Conservation (phyloP, 805 yeast genomes). For the Saccharomycopsis malanga region DNA sequence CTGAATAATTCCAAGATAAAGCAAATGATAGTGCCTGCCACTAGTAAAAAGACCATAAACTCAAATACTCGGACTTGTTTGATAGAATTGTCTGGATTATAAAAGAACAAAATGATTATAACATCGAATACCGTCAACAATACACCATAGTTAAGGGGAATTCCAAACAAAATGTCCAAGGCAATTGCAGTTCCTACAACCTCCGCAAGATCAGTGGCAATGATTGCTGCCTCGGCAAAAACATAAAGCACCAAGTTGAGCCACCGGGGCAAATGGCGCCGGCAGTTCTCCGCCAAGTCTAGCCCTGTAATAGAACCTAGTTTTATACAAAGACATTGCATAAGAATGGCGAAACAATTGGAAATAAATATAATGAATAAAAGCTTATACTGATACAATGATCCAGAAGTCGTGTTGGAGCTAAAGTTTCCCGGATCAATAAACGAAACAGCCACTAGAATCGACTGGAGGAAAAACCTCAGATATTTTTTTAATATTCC, state of each 20-base stretch:
- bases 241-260: slow-evolving; percentile 57
- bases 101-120: slow-evolving; percentile 69
- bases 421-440: slow-evolving; percentile 94
- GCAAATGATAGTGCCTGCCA: slow-evolving; percentile 68
- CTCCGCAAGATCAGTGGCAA: slow-evolving; percentile 91
- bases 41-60: slow-evolving; percentile 62
- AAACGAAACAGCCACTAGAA: slow-evolving; percentile 83
- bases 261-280: slow-evolving; percentile 60
- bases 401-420: slow-evolving; percentile 85
- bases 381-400: slow-evolving; percentile 65
- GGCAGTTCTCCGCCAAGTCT: slow-evolving; percentile 80
- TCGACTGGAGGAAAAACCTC: slow-evolving; percentile 79
- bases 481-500: slow-evolving; percentile 39
- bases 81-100: slow-evolving; percentile 69
- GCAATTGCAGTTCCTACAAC: slow-evolving; percentile 92
- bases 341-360: slow-evolving; percentile 75
- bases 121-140: slow-evolving; percentile 76
- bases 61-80: slow-evolving; percentile 70
- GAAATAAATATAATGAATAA: slow-evolving; percentile 64
- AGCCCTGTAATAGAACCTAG: slow-evolving; percentile 86
- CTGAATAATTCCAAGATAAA: slow-evolving; percentile 61
- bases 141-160: slow-evolving; percentile 77
- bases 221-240: slow-evolving; percentile 82
- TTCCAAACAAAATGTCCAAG: slow-evolving; percentile 61
- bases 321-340: slow-evolving; percentile 78